Evolutionary conservation across 2,329 filamentous ascomycete species (phyloP), one percentile per base, ranked within the genome.

Genomic region (Purpureocillium takamizusanense): DNA sequence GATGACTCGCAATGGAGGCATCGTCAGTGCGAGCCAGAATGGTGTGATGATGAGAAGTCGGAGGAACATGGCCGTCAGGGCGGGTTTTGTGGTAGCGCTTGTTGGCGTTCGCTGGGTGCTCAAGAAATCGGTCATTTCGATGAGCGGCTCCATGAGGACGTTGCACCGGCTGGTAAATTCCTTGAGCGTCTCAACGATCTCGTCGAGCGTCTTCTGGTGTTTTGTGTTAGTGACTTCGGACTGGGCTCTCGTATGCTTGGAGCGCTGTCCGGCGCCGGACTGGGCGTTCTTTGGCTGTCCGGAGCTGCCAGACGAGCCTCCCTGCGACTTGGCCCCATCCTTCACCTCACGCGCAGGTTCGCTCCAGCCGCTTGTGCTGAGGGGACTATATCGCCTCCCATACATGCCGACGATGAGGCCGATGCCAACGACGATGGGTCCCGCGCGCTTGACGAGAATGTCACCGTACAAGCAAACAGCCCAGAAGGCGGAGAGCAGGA

Each of bases 151-250:
- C 37, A 97, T 72, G 14, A 98, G 68, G 37, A 95, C 83, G 59
- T 95, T 95, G 62, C 92, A 95, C 35, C 92, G 76, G 5, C 83
- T 84, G 0, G 90, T 97, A 50, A 98, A 86, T 47, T 88, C 80
- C 57, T 88, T 87, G 33, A 98, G 66, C 0, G 86, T 94, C 51
- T 97, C 89, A 40, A 98, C 85, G 43, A 98, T 98, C 64, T 98
- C 92, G 57, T 98, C 92, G 37, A 98, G 64, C 36, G 88, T 95
- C 67, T 95, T 95, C 53, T 95, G 86, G 51, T 92, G 86, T 42
- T 83, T 81, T 31, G 81, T 82, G 43, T 74, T 79, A 7, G 73
- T 76, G 13, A 63, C 56, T 51, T 87, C 85, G 8, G 70, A 73
- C 28, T 61, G 56, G 15, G 62, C 63, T n/a, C 66, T 57, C 39